These are phyloP conservation scores for Cercospora citrullina DNA, from an alignment of 2,329 filamentous ascomycete species.

Conservation along the genomic window DNA sequence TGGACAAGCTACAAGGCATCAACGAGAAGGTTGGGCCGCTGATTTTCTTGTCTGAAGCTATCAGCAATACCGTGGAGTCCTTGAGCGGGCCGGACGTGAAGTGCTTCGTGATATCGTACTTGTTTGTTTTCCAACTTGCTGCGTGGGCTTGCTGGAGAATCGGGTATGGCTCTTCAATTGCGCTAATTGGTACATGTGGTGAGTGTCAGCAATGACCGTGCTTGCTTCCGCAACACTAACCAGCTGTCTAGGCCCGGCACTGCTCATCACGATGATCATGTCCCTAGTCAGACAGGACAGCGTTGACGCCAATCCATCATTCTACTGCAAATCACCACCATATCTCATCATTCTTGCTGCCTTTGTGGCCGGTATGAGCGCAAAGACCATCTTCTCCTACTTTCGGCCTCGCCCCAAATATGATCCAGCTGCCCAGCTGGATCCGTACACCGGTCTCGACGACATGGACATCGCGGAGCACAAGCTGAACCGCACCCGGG, in stretches of 20 bases:
- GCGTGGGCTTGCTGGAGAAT: neutral
- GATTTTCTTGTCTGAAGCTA: neutral
- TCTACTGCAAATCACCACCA: neutral
- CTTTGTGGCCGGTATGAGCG: conserved; percentile 1
- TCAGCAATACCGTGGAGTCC: neutral
- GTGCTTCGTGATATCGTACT: neutral
- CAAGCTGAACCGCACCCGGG: neutral
- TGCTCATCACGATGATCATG: neutral
- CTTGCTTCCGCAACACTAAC: neutral
- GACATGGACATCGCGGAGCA: conserved; percentile 12
- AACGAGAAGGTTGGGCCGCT: neutral
- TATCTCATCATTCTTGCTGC: neutral
- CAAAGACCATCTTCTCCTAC: too few species aligned
- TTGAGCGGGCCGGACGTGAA: neutral
- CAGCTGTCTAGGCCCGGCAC: neutral
- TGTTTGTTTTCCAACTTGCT: neutral
- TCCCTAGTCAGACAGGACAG: neutral
- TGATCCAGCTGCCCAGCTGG: conserved; percentile 7
- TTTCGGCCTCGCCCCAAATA: neutral
- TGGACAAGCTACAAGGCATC: neutral
- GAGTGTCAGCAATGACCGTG: neutral
- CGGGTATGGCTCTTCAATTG: neutral
- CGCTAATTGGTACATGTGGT: neutral
- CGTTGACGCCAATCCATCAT: neutral
- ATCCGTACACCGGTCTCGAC: neutral